phyloP scores from a whole-genome alignment of 495 filamentous ascomycete genomes.

The Penicillium macrosclerotiorum region DNA sequence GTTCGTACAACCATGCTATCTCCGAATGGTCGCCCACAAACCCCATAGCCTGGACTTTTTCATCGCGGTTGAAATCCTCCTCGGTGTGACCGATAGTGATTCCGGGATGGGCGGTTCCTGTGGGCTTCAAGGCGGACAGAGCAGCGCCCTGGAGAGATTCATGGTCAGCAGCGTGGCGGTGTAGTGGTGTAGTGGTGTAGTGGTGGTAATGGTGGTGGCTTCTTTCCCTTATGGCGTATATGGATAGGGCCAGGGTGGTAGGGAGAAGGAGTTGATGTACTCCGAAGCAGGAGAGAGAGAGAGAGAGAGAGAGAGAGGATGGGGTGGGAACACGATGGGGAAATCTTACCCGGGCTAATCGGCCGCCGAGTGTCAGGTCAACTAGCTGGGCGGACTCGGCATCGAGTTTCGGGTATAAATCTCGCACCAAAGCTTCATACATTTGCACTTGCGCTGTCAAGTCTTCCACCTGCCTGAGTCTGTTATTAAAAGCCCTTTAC shows the following conservation, averaged over 20 bases:
- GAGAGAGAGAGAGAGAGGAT: not conserved
- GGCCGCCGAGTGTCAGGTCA: conserved; percentile 28
- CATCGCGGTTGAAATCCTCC: conserved; percentile 57
- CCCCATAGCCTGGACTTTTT: conserved; percentile 50
- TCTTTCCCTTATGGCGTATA: too few species aligned
- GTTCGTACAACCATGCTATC: conserved; percentile 57
- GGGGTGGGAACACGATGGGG: not conserved
- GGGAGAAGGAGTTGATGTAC: too few species aligned
- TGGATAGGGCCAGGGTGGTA: too few species aligned
- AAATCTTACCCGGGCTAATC: conserved; percentile 18
- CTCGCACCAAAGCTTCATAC: conserved; percentile 36
- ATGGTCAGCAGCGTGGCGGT: too few species aligned
- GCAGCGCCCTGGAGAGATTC: not conserved
- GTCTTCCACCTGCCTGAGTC: conserved; percentile 38
- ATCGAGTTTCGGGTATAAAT: conserved; percentile 36
- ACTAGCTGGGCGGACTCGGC: conserved; percentile 32
- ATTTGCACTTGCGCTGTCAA: conserved; percentile 34
- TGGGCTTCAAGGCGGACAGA: not conserved
- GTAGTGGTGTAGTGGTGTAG: not conserved
- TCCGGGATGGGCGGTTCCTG: not conserved
- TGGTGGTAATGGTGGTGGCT: too few species aligned
- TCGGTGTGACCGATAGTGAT: conserved; percentile 48
- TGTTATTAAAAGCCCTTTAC: not conserved
- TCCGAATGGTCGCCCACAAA: conserved; percentile 65
- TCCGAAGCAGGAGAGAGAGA: not conserved